Evolutionary conservation across 257 asterid species (phyloP), one percentile per base, ranked within the genome.

Genomic region (Dorcoceras hygrometricum): DNA sequence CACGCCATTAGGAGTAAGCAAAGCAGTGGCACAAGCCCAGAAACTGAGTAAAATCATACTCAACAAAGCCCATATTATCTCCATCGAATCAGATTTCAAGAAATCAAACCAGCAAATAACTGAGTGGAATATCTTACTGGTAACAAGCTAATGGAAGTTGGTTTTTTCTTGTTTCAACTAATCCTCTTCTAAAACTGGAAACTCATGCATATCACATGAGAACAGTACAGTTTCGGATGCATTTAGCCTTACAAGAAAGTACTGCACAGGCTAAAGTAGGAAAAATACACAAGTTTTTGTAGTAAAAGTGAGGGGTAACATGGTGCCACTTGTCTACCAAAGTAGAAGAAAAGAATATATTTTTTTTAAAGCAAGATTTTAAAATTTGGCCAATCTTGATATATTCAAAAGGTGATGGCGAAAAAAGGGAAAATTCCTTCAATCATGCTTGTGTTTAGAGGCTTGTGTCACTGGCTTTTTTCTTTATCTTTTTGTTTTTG

Each of bases 1-100:
- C 81, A 93, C 81, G 56, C 99, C 99, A 79, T 83, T 80, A 60
- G 95, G 89, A 32, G 99, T 78, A 59, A 93, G 95, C 84, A 81
- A 23, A 79, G 92, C 83, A 66, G 55, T 68, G 56, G 86, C 72
- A 68, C 23, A 86, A 75, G 77, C 69, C 78, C 77, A 82, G 75
- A 77, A 82, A 78, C 78, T 54, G 68, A 76, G 70, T 1, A 90
- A 63, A 28, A 62, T 73, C 71, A 81, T 46, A 68, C 27, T 74
- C 74, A 54, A 72, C 19, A 83, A 61, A 65, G 77, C 76, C 73
- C 31, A 83, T 71, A 71, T 68, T 19, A 73, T 61, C 43, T 67
- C 81, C 78, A 79, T 75, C 48, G 63, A 25, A 69, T 31, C 61
- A 73, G 23, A 62, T 53, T 23, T 65, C 14, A 50, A 63, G 36